Percentiles rank a stretch among this genome's conserved stretches.
These are phyloP conservation scores for Xanthoparmelia taractica DNA, from an alignment of 495 filamentous ascomycete species.

Conservation along the genomic window DNA sequence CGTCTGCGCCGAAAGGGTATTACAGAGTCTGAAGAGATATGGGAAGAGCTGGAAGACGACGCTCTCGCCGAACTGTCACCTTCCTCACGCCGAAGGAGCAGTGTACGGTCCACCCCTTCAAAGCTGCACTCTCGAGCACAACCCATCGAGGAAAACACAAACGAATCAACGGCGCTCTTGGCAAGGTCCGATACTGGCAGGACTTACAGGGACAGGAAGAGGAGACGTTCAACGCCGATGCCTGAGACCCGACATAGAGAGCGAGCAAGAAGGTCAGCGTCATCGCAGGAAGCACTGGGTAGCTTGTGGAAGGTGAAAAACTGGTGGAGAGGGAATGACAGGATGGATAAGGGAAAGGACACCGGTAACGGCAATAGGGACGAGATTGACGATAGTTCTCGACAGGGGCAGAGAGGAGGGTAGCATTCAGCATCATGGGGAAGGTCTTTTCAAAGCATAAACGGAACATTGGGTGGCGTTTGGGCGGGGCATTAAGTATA, in stretches of 20 bases:
- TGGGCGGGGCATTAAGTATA: conserved; percentile 1
- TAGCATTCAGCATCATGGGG: not conserved
- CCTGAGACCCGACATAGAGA: conserved; percentile 13
- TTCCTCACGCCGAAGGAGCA: conserved; percentile 23
- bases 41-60: conserved; percentile 59
- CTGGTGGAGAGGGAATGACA: conserved; percentile 30
- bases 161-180: conserved; percentile 21
- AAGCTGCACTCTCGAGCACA: conserved; percentile 11
- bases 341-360: conserved; percentile 14
- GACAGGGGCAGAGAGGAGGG: conserved; percentile 9
- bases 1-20: conserved; percentile 20
- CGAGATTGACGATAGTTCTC: conserved; percentile 11
- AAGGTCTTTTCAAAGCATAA: not conserved
- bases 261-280: conserved; percentile 7
- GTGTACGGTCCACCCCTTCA: conserved; percentile 17
- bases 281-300: conserved; percentile 27
- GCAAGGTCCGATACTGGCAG: conserved; percentile 20
- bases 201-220: conserved; percentile 22
- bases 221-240: conserved; percentile 20
- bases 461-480: not conserved
- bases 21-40: conserved; percentile 55
- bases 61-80: conserved; percentile 28
- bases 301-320: conserved; percentile 34
- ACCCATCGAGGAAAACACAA: conserved; percentile 16
- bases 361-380: not conserved